Conservation (phyloP, 345 rosid species). For the Microcos paniculata region DNA sequence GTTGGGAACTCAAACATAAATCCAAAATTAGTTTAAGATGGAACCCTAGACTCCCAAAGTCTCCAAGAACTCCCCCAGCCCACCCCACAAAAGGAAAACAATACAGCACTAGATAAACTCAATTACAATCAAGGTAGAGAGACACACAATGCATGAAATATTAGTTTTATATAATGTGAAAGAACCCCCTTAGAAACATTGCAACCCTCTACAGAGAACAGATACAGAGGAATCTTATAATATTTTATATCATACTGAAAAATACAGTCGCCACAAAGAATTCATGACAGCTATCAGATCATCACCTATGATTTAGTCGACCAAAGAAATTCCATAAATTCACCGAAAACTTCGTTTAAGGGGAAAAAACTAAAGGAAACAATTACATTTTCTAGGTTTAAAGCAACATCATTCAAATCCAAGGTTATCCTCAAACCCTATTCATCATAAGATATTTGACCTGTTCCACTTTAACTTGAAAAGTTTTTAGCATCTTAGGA, state of each 20-base stretch:
- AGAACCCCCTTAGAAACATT: constrained; percentile 1
- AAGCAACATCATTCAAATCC: neutral
- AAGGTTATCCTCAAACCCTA: neutral
- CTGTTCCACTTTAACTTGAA: neutral
- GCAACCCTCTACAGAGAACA: neutral
- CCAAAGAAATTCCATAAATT: neutral
- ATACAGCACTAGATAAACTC: neutral
- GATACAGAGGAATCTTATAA: neutral
- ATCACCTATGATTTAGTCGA: neutral
- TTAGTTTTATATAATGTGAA: neutral
- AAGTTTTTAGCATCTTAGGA: neutral
- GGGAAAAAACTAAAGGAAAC: neutral
- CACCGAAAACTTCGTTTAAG: neutral
- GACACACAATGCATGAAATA: neutral
- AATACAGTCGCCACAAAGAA: neutral
- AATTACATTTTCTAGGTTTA: neutral
- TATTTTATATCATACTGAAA: neutral
- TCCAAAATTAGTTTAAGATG: neutral
- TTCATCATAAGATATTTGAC: neutral
- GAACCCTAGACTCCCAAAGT: neutral
- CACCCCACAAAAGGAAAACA: neutral
- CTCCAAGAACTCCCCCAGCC: neutral
- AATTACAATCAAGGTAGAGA: neutral
- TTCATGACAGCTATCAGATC: neutral
- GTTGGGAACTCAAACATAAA: neutral